These are phyloP conservation scores for Lipomyces yamanashiensis DNA, from an alignment of 805 yeast species.

Conservation along the genomic window DNA sequence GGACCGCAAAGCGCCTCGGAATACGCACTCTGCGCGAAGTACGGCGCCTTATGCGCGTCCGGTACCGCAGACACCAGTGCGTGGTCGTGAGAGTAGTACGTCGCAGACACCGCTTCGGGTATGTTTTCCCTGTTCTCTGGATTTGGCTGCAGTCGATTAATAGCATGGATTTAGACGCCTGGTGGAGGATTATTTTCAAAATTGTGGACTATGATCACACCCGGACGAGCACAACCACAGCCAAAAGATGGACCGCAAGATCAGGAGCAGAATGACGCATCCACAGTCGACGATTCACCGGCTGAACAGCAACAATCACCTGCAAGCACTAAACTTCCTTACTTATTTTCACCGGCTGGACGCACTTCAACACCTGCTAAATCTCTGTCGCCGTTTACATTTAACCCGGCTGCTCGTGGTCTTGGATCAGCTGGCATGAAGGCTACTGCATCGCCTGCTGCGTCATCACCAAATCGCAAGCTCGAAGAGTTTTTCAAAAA, in stretches of 20 bases:
- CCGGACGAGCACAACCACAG: slow-evolving; percentile 17
- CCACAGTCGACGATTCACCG: not conserved
- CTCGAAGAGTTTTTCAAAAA: slow-evolving; percentile 70
- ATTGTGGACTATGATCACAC: slow-evolving; percentile 31
- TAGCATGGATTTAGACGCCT: slow-evolving; percentile 19
- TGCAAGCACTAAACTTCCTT: slow-evolving; percentile 15
- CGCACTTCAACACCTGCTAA: slow-evolving; percentile 1
- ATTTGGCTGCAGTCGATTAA: not conserved
- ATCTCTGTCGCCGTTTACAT: slow-evolving; percentile 11
- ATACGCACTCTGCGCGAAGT: not conserved
- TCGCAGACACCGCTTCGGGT: slow-evolving; percentile 12
- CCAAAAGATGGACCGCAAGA: not conserved
- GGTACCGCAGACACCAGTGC: slow-evolving; percentile 13
- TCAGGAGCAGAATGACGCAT: not conserved
- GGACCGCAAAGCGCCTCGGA: slow-evolving; percentile 21
- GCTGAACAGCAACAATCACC: not conserved
- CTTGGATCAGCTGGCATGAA: not conserved
- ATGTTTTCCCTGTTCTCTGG: not conserved
- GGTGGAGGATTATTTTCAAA: slow-evolving; percentile 28
- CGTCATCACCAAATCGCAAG: slow-evolving; percentile 57
- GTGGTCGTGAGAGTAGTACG: not conserved
- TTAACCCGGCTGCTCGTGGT: slow-evolving; percentile 3
- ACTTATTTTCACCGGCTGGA: slow-evolving; percentile 23
- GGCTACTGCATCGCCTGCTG: slow-evolving; percentile 3
- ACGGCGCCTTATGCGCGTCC: slow-evolving; percentile 21